Conservation (phyloP, 805 yeast species). For the Saitoella complicata region DNA sequence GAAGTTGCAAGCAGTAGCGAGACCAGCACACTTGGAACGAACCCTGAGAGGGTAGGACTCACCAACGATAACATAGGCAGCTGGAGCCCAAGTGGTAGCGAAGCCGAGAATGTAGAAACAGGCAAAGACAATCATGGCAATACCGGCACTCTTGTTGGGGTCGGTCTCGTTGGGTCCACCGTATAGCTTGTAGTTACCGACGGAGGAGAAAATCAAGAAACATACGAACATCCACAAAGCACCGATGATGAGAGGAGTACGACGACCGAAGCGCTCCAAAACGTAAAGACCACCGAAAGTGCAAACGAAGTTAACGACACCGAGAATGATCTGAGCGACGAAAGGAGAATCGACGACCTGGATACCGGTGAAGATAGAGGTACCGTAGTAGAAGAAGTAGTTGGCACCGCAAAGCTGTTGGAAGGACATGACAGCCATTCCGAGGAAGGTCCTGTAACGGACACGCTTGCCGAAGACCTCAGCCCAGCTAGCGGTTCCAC, state of each 20-base stretch:
- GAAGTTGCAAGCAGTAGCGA: slow-evolving; percentile 28
- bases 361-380: slow-evolving; percentile 32
- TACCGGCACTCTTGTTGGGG: slow-evolving; percentile 24
- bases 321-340: slow-evolving; percentile 38
- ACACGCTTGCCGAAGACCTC: slow-evolving; percentile 31
- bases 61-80: slow-evolving; percentile 30
- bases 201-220: slow-evolving; percentile 34
- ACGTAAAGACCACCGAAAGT: slow-evolving; percentile 33
- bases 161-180: slow-evolving; percentile 19
- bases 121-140: slow-evolving; percentile 39
- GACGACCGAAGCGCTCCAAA: slow-evolving; percentile 37
- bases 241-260: slow-evolving; percentile 31
- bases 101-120: slow-evolving; percentile 35
- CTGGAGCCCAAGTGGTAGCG: slow-evolving; percentile 46
- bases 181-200: slow-evolving; percentile 28
- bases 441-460: slow-evolving; percentile 23
- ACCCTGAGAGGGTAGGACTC: slow-evolving; percentile 34
- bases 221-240: slow-evolving; percentile 34
- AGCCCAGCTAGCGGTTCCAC: slow-evolving; percentile 36
- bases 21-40: slow-evolving; percentile 17
- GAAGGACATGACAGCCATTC: slow-evolving; percentile 33
- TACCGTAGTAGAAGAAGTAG: slow-evolving; percentile 52
- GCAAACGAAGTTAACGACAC: slow-evolving; percentile 36
- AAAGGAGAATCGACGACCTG: slow-evolving; percentile 15
- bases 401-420: slow-evolving; percentile 53